A percentile compares a stretch with the other conserved stretches of the same genome.
These are phyloP conservation scores for Solanum dulcamara DNA, from an alignment of 257 asterid species.

Conservation along the genomic window DNA sequence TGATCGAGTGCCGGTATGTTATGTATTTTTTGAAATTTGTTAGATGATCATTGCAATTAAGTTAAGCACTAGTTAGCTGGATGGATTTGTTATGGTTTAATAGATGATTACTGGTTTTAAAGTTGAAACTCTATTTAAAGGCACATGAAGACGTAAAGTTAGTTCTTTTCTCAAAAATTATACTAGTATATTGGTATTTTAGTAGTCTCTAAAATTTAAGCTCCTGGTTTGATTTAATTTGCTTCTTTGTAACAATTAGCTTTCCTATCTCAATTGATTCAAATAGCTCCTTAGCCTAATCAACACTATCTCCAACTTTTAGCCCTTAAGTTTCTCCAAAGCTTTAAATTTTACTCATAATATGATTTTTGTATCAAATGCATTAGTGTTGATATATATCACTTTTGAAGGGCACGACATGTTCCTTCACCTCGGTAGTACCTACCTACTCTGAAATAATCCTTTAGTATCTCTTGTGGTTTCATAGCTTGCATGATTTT, in stretches of 20 bases:
- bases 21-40: neutral
- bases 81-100: neutral
- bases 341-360: neutral
- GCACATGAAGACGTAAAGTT: neutral
- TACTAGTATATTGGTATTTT: neutral
- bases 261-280: neutral
- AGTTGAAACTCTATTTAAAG: neutral
- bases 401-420: neutral
- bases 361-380: neutral
- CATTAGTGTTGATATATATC: neutral
- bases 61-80: neutral
- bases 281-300: neutral
- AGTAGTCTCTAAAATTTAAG: neutral
- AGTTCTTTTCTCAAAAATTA: neutral
- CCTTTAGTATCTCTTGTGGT: neutral
- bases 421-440: neutral
- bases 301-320: neutral
- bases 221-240: neutral
- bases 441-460: neutral
- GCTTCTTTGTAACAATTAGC: neutral
- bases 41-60: neutral
- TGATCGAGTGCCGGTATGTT: conserved; percentile 76
- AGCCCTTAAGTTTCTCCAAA: neutral
- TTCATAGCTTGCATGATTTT: neutral
- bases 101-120: neutral